Conservation (phyloP, 1,139 yeast genomes). For the Debaryomyces nepalensis region DNA sequence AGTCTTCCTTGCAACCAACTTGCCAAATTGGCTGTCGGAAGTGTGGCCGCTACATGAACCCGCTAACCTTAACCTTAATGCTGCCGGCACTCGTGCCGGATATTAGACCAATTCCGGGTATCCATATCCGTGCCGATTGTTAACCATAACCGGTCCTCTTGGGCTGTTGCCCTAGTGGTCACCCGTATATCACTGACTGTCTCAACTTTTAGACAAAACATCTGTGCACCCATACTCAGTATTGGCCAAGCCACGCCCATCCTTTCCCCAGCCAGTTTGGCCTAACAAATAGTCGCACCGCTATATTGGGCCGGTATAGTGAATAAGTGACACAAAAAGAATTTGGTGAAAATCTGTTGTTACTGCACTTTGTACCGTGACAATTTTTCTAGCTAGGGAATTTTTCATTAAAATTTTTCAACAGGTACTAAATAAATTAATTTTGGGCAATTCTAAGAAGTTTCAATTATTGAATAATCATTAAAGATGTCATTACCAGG, state of each 20-base stretch:
- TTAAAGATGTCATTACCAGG: conserved; percentile 79
- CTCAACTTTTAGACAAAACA: neutral
- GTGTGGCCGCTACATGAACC: too few relatives aligned
- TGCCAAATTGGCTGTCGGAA: too few relatives aligned
- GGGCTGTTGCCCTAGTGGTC: neutral
- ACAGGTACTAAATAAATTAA: conserved; percentile 13
- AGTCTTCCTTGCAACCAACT: too few relatives aligned
- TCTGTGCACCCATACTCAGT: conserved; percentile 1
- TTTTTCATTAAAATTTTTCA: conserved; percentile 20
- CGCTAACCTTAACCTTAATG: too few relatives aligned
- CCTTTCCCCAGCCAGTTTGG: neutral
- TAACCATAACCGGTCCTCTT: neutral
- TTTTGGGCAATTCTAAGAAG: conserved; percentile 14
- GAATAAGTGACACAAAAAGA: conserved; percentile 7
- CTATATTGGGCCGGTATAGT: neutral
- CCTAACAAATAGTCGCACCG: conserved; percentile 3
- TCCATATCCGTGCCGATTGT: too few relatives aligned
- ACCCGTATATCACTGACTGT: neutral
- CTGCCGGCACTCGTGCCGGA: too few relatives aligned
- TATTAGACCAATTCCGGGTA: too few relatives aligned
- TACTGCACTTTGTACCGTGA: conserved; percentile 10
- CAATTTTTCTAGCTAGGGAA: conserved; percentile 11
- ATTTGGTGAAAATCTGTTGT: conserved; percentile 10
- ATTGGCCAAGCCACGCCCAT: neutral
- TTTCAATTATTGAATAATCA: conserved; percentile 16